Evolutionary conservation across 148 eudicot species (phyloP).

Genomic region (Selenicereus undatus): DNA sequence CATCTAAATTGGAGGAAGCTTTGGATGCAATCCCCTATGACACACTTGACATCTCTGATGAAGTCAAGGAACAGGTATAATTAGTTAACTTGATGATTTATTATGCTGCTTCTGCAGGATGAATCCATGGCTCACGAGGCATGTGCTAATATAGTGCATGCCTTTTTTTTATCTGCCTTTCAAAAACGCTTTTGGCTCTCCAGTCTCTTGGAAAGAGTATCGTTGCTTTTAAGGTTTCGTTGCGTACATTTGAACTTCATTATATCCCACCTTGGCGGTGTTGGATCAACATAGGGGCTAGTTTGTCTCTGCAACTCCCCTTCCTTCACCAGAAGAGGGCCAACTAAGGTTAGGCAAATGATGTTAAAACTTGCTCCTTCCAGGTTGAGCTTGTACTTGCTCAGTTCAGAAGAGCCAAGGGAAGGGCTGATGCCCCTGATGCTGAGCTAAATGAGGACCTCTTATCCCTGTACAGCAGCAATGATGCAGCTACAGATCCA

Average conservation of each 20-base stretch:
- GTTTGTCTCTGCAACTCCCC: background rate
- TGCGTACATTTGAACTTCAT: background rate
- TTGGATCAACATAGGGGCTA: background rate
- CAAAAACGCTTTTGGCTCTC: background rate
- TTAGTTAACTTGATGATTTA: constrained; percentile 16
- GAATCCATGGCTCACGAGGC: background rate
- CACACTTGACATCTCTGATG: constrained; percentile 84
- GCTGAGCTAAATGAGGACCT: constrained; percentile 64
- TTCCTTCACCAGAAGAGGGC: background rate
- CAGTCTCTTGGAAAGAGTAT: background rate
- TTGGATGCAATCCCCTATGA: constrained; percentile 55
- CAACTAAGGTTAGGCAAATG: constrained; percentile 1
- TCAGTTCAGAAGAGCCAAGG: constrained; percentile 93
- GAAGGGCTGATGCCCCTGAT: constrained; percentile 67
- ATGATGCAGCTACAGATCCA: constrained; percentile 43
- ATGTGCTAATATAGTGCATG: background rate
- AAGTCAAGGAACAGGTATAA: constrained; percentile 90
- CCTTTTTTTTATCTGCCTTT: background rate
- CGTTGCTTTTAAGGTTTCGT: background rate
- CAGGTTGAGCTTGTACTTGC: constrained; percentile 90
- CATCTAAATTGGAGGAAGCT: constrained; percentile 73
- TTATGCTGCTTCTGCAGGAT: constrained; percentile 9
- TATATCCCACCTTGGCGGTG: background rate
- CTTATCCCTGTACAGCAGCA: constrained; percentile 51
- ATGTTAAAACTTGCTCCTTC: constrained; percentile 19